Base-by-base conservation (phyloP, 129 eudicot genomes). In the Smallanthus sonchifolius region DNA sequence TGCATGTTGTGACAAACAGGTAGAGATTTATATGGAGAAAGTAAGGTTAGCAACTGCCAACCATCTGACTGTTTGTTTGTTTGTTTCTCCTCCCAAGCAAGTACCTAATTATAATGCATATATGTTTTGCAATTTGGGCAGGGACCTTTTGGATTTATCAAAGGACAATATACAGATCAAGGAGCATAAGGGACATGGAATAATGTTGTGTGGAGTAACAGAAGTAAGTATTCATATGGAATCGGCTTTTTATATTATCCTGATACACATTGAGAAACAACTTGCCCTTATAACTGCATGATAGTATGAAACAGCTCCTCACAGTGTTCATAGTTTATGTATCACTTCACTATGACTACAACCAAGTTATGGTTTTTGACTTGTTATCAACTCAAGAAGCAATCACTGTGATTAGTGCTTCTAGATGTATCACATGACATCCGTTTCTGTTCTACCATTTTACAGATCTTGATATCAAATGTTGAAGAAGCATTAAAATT, bases 81-180 rank as follows among this genome's bases (percentile, higher is more conserved):
- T 7, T 64, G 66, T 42, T 63, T 45, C 3, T 20, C 67, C 63
- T 64, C 34, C 51, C 16, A 52, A 55, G 40, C 43, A 65, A 61
- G 24, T 15, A n/a, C 65, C 10, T 75, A 67, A 36, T 51, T 52
- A 57, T 39, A 34, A 19, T 4, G 6, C 24, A 51, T 35, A 10
- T 45, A 17, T 8, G 43, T 28, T 34, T 49, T 60, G 19, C 42
- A 30, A 40, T 30, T 5, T 40, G 57, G 56, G 62, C 80, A 92
- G 98, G 89, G 98, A 92, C 81, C 96, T 92, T 65, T 90, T 87
- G 73, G 98, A 92, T 84, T 77, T 86, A 75, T 90, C 98, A 8
- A 93, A 93, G 85, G 98, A 93, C 81, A 88, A 93, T 83, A 77
- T 90, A 73, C 87, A 86, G 83, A 84, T 93, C 67, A 90, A 87